Base-by-base conservation (phyloP, 345 rosid species). In the Cochlearia excelsa region DNA sequence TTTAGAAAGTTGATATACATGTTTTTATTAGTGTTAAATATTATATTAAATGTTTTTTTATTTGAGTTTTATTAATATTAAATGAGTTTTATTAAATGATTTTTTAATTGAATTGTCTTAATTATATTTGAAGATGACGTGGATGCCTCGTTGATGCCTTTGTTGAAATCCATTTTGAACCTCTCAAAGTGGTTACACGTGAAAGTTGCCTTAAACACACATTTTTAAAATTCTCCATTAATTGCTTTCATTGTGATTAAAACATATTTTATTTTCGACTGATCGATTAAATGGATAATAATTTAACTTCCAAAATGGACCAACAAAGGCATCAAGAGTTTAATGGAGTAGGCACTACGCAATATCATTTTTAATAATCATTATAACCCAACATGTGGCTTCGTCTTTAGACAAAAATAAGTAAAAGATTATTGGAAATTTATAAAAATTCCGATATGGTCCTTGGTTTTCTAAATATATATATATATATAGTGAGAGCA, bases 181-280 rank as follows among this genome's bases (percentile, higher is more conserved):
- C 56, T 53, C 55, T 53, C 26, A 46, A 53, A 68, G 61, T 68
- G 72, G 49, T 46, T 7, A 60, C 56, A 38, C 42, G 66, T 60
- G 61, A 59, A 46, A 48, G 48, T 3, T 65, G 23, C 23, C 23
- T 16, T 16, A 16, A 16, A 57, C 26, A 53, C 35, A 44, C 67
- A 53, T 61, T 38, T 39, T 30, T 27, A 30, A 34, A 28, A 55
- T 11, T 49, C 41, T 62, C 10, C 9, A 16, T 28, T 2, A 33
- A 3, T 58, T 28, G 63, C 11, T 33, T 33, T 50, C 63, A 11
- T 7, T 11, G 58, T 62, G 63, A 41, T 35, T 49, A 23, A 61
- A 48, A 44, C 61, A 47, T 9, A 1, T 11, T 69, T 35, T 27
- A 34, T 42, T 69, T 38, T 69, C 29, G 40, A 31, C 3, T 55